Conservation (phyloP, 1,284 basidiomycete genomes). For the Thecaphora thlaspeos region DNA sequence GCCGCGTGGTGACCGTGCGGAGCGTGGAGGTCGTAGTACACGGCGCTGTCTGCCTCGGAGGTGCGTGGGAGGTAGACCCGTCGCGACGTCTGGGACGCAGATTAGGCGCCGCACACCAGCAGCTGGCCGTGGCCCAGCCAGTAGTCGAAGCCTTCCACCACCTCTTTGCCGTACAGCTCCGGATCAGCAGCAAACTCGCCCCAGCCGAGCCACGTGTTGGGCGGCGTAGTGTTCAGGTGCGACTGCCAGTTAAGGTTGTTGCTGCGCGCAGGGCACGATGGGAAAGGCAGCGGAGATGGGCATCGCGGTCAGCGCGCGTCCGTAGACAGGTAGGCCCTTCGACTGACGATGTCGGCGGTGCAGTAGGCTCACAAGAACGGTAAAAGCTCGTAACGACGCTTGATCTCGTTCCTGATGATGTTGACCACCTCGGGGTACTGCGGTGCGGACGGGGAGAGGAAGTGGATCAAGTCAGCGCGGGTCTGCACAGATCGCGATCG, state of each 20-base stretch:
- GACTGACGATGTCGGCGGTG: too few species aligned
- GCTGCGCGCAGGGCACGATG: conserved; percentile 1
- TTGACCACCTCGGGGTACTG: conserved; percentile 59
- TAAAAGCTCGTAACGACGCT: conserved; percentile 60
- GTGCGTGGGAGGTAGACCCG: conserved; percentile 59
- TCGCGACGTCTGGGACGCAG: conserved; percentile 53
- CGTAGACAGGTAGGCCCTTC: too few species aligned
- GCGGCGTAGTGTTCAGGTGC: conserved; percentile 57
- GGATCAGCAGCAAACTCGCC: conserved; percentile 59
- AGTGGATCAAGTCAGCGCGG: too few species aligned
- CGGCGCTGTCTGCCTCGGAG: conserved; percentile 31
- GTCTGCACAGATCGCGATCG: too few species aligned
- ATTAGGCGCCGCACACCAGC: conserved; percentile 58
- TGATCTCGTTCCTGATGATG: conserved; percentile 58
- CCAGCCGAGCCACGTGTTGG: conserved; percentile 60
- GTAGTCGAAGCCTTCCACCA: conserved; percentile 60
- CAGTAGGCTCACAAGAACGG: conserved; percentile 56
- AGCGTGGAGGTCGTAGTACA: conserved; percentile 29
- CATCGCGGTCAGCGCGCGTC: too few species aligned
- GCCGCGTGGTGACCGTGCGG: conserved; percentile 16
- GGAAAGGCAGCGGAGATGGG: too few species aligned
- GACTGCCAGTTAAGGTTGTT: conserved; percentile 59
- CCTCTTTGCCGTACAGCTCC: conserved; percentile 54
- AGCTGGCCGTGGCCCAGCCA: conserved; percentile 60
- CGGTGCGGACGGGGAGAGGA: not conserved